Conservation (phyloP, 1,284 basidiomycete species). For the Boletus subluridellus region DNA sequence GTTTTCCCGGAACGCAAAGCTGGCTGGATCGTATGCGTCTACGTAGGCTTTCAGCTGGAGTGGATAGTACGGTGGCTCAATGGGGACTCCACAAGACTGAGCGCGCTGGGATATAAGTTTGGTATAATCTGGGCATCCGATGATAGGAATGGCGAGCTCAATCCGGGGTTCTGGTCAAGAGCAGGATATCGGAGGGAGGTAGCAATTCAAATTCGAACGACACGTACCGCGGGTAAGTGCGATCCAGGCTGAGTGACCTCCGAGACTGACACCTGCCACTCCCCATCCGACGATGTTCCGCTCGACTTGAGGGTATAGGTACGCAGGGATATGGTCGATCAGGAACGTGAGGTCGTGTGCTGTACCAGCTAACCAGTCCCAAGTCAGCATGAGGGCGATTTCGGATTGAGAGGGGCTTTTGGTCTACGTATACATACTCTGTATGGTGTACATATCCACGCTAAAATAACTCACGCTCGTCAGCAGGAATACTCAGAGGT, state of each 20-base stretch:
- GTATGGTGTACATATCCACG: constrained; percentile 72
- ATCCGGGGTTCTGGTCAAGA: constrained; percentile 60
- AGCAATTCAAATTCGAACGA: background rate
- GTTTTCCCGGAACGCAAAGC: constrained; percentile 36
- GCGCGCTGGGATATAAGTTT: constrained; percentile 63
- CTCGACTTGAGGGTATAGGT: constrained; percentile 73
- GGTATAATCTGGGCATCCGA: constrained; percentile 76
- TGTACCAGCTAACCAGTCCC: constrained; percentile 54
- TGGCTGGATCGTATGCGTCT: constrained; percentile 43
- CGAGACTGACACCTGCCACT: constrained; percentile 68
- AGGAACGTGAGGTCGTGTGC: constrained; percentile 75
- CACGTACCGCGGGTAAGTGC: constrained; percentile 56
- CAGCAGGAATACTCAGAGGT: constrained; percentile 1
- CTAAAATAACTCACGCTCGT: constrained; percentile 35
- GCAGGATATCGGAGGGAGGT: background rate
- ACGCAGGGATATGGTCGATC: constrained; percentile 76
- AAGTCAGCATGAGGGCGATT: constrained; percentile 3
- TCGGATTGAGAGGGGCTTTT: background rate
- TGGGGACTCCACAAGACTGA: constrained; percentile 38
- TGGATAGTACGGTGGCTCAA: constrained; percentile 60
- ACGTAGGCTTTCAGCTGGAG: constrained; percentile 49
- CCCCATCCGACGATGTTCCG: constrained; percentile 65
- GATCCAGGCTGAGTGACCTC: constrained; percentile 78
- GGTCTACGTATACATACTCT: constrained; percentile 42
- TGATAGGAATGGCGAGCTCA: constrained; percentile 69